phyloP scores from a whole-genome alignment of 1,139 yeast species.

The Candida anutae region DNA sequence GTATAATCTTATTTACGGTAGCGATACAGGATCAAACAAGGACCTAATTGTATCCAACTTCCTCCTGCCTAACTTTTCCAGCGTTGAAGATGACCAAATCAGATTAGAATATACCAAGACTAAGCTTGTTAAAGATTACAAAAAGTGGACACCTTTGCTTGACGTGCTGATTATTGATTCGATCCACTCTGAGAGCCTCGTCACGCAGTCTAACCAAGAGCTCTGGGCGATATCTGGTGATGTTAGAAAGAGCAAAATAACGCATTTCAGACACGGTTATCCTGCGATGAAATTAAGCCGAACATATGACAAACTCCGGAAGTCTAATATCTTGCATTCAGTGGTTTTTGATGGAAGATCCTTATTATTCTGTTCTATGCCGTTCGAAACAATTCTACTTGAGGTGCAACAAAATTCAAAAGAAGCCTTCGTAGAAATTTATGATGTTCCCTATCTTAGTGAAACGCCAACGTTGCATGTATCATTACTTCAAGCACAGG shows the following conservation, averaged over 20 bases:
- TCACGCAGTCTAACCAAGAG: constrained; percentile 23
- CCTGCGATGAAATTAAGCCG: constrained; percentile 15
- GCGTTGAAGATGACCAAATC: constrained; percentile 5
- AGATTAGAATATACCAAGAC: constrained; percentile 6
- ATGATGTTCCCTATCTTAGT: constrained; percentile 6
- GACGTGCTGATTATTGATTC: constrained; percentile 33
- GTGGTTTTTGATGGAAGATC: constrained; percentile 8
- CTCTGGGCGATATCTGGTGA: constrained; percentile 43
- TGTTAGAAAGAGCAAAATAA: constrained; percentile 29
- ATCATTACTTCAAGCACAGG: constrained; percentile 4
- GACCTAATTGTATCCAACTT: constrained; percentile 15
- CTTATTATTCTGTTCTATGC: constrained; percentile 27
- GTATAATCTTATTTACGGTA: constrained; percentile 22
- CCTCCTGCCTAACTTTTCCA: constrained; percentile 8
- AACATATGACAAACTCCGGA: constrained; percentile 23
- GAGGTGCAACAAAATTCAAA: constrained; percentile 16
- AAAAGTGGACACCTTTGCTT: constrained; percentile 44
- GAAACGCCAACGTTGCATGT: constrained; percentile 9
- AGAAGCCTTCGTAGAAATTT: constrained; percentile 20
- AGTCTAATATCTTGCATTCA: constrained; percentile 15
- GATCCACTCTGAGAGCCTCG: constrained; percentile 10
- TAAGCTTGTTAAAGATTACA: constrained; percentile 18
- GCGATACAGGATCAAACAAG: constrained; percentile 28
- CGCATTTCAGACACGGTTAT: constrained; percentile 34
- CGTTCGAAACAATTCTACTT: constrained; percentile 31